phyloP scores from a whole-genome alignment of 306 rosid species.

The Comarum palustre region DNA sequence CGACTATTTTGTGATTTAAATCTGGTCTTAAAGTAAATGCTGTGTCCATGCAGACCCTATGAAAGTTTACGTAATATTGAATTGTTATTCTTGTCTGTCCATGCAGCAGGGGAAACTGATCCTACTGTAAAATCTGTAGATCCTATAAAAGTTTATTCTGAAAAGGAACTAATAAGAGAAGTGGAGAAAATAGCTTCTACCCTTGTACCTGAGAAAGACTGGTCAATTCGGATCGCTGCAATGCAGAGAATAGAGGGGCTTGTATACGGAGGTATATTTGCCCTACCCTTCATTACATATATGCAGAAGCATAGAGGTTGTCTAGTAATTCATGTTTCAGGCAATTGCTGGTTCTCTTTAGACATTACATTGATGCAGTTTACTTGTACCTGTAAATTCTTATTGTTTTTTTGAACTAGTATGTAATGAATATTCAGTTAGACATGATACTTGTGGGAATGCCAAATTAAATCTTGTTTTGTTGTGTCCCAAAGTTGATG shows the following conservation, averaged over 20 bases:
- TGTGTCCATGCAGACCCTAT: neutral
- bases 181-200: slow-evolving; percentile 81
- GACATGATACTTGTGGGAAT: neutral
- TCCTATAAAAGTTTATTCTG: slow-evolving; percentile 85
- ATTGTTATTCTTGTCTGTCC: slow-evolving; percentile 23
- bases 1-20: neutral
- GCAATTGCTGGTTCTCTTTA: neutral
- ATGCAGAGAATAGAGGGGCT: slow-evolving; percentile 95
- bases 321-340: neutral
- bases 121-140: slow-evolving; percentile 59
- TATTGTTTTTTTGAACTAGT: neutral
- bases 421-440: neutral
- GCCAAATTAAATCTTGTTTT: neutral
- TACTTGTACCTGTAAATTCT: neutral
- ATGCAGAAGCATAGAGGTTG: neutral
- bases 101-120: slow-evolving; percentile 78
- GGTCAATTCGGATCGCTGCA: slow-evolving; percentile 91
- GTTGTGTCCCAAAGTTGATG: neutral
- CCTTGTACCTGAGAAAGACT: slow-evolving; percentile 97
- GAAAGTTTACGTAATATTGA: slow-evolving; percentile 12
- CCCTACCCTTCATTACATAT: neutral
- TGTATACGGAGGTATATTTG: slow-evolving; percentile 81
- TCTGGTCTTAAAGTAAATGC: neutral
- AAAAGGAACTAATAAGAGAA: slow-evolving; percentile 90
- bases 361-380: neutral